Percentiles rank a stretch among this genome's conserved stretches.
phyloP scores from a whole-genome alignment of 306 rosid species.

The Sophora flavescens region DNA sequence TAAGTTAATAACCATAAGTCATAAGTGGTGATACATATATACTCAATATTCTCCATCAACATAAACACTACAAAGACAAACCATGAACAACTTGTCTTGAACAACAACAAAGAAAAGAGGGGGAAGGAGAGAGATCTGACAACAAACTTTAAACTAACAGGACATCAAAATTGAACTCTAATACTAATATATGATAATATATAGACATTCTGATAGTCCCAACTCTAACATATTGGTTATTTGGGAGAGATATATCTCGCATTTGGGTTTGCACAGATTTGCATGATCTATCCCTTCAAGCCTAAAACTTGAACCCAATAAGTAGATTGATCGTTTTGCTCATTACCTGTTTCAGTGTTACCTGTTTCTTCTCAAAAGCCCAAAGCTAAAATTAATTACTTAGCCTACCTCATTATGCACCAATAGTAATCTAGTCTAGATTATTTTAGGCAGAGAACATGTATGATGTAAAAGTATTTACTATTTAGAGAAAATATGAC shows the following conservation, averaged over 20 bases:
- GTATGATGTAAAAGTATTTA: no score
- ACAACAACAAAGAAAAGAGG: no score
- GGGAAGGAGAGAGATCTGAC: no score
- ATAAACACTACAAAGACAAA: no score
- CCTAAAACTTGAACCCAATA: neutral
- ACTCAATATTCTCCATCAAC: no score
- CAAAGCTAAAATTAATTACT: neutral
- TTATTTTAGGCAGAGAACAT: no score
- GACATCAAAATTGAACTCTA: neutral
- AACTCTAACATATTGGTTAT: neutral
- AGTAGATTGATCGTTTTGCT: neutral
- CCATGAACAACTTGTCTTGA: no score
- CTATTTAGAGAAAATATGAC: neutral
- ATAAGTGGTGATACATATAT: no score
- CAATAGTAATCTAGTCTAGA: neutral
- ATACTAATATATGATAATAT: neutral
- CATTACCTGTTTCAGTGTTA: neutral
- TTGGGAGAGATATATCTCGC: neutral
- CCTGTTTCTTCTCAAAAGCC: neutral
- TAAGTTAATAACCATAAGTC: no score
- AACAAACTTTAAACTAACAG: no score
- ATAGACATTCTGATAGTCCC: neutral
- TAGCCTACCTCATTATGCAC: neutral
- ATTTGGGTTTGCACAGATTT: neutral
- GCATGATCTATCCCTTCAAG: neutral